These are phyloP conservation scores for Nyctanthes arbortristis DNA, from an alignment of 257 asterid species.

Conservation along the genomic window DNA sequence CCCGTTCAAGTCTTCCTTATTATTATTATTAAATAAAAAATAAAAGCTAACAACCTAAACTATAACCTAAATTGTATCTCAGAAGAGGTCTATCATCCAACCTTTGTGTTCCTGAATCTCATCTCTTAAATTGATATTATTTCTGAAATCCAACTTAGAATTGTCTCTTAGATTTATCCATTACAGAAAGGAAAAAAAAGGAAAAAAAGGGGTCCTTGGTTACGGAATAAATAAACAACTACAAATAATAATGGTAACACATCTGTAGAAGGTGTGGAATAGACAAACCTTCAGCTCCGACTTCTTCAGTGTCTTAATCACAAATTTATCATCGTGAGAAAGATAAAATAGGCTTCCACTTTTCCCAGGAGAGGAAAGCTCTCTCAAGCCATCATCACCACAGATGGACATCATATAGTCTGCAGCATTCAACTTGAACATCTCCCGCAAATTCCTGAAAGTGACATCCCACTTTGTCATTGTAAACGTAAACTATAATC, in stretches of 20 bases:
- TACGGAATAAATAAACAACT: background rate
- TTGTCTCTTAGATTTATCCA: background rate
- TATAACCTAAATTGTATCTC: background rate
- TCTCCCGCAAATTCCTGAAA: constrained; percentile 90
- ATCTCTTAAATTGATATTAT: too few relatives aligned
- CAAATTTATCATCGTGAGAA: constrained; percentile 88
- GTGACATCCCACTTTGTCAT: constrained; percentile 29
- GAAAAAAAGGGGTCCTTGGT: background rate
- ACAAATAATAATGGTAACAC: background rate
- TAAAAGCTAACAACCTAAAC: background rate
- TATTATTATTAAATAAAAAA: too few relatives aligned
- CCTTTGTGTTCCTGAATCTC: too few relatives aligned
- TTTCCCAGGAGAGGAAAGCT: constrained; percentile 90
- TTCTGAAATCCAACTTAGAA: background rate
- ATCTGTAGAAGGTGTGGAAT: background rate
- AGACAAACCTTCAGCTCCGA: constrained; percentile 78
- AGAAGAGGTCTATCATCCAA: too few relatives aligned
- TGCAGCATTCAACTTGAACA: constrained; percentile 89
- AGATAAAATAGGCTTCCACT: constrained; percentile 95
- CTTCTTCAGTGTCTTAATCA: constrained; percentile 80
- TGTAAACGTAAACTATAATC: constrained; percentile 16
- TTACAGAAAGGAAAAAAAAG: background rate
- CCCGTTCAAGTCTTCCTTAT: background rate
- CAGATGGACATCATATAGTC: constrained; percentile 98
- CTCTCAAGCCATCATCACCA: constrained; percentile 89